Evolutionary conservation across 805 yeast species (phyloP).

Genomic region (Candida methanosorbosa): DNA sequence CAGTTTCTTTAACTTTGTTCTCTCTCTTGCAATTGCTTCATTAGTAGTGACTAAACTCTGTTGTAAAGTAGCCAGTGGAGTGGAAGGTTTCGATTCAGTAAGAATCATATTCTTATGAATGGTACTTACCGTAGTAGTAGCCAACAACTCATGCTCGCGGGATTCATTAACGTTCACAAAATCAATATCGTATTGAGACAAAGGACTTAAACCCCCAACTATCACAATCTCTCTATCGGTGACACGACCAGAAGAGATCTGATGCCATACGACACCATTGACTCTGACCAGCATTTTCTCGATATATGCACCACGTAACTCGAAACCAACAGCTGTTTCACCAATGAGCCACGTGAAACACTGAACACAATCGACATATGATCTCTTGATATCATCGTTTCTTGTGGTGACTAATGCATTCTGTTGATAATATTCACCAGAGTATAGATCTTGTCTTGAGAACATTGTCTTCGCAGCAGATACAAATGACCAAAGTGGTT

Average conservation of each 20-base stretch:
- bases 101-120: constrained; percentile 23
- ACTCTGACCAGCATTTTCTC: constrained; percentile 39
- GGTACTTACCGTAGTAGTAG: constrained; percentile 25
- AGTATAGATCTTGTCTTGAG: constrained; percentile 33
- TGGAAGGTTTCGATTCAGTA: constrained; percentile 24
- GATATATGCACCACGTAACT: constrained; percentile 34
- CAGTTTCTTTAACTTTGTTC: constrained; percentile 44
- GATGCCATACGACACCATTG: constrained; percentile 65
- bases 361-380: constrained; percentile 17
- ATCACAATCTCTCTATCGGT: constrained; percentile 43
- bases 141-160: constrained; percentile 20
- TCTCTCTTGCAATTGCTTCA: constrained; percentile 49
- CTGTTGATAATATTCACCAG: constrained; percentile 29
- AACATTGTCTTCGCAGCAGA: constrained; percentile 44
- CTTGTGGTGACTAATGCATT: constrained; percentile 29
- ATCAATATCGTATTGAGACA: constrained; percentile 55
- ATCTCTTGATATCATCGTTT: constrained; percentile 17
- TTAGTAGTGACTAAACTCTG: constrained; percentile 59
- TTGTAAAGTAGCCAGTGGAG: constrained; percentile 58
- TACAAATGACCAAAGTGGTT: constrained; percentile 47
- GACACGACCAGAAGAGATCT: constrained; percentile 42
- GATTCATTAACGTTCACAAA: constrained; percentile 26
- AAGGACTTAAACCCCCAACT: constrained; percentile 57
- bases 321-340: constrained; percentile 43
- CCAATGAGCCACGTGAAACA: constrained; percentile 42